phyloP scores from a whole-genome alignment of 2,329 filamentous ascomycete genomes.

The Cryphonectria radicalis region DNA sequence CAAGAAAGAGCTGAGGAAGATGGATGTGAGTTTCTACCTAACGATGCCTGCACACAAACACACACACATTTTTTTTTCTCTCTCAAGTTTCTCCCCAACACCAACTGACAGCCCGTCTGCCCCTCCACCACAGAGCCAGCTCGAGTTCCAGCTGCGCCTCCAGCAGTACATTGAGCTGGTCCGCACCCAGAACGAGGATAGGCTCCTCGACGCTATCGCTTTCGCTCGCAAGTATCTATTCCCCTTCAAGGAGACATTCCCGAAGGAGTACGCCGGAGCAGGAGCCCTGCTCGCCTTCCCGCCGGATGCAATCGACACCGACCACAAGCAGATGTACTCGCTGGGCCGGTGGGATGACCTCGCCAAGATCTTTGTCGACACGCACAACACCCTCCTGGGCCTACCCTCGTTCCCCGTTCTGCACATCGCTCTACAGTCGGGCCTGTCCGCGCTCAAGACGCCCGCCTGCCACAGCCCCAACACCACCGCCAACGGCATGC shows the following conservation, averaged over 20 bases:
- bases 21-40: slow-evolving; percentile 60
- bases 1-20: slow-evolving; percentile 88
- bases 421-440: slow-evolving; percentile 87
- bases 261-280: slow-evolving; percentile 70
- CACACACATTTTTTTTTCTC: neutral
- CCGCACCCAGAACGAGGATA: slow-evolving; percentile 64
- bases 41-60: neutral
- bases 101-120: neutral
- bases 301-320: slow-evolving; percentile 53
- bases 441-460: slow-evolving; percentile 93
- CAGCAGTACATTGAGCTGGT: slow-evolving; percentile 96
- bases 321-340: slow-evolving; percentile 69
- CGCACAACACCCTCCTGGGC: slow-evolving; percentile 83
- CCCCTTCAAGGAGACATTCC: slow-evolving; percentile 64
- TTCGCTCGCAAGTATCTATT: slow-evolving; percentile 84
- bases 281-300: slow-evolving; percentile 80
- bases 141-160: slow-evolving; percentile 91
- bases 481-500: slow-evolving; percentile 28
- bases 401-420: slow-evolving; percentile 83
- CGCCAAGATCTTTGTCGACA: slow-evolving; percentile 78
- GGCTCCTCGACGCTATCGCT: slow-evolving; percentile 74
- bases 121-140: slow-evolving; percentile 61
- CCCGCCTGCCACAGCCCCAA: slow-evolving; percentile 74
- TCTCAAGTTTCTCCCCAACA: neutral
- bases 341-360: slow-evolving; percentile 74